A percentile compares a stretch with the other conserved stretches of the same genome.
These are phyloP conservation scores for Haberlea rhodopensis DNA, from an alignment of 257 asterid species.

Conservation along the genomic window DNA sequence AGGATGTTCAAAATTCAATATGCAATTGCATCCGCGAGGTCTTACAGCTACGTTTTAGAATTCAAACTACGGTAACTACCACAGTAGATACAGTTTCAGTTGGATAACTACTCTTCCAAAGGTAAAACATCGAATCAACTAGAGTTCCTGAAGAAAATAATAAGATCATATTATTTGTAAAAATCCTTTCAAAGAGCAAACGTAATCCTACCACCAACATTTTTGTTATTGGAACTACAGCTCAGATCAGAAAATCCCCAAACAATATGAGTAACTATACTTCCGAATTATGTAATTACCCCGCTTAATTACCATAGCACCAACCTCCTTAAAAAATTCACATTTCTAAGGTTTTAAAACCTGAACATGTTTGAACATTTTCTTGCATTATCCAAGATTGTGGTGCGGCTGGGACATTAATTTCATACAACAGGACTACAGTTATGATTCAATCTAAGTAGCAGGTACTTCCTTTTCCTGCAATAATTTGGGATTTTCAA, in stretches of 20 bases:
- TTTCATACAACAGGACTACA: neutral
- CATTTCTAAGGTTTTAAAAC: neutral
- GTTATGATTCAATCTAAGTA: neutral
- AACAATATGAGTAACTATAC: neutral
- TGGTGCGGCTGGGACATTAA: conserved; percentile 1
- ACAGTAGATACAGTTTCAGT: neutral
- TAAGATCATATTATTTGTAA: neutral
- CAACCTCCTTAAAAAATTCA: neutral
- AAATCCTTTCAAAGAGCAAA: neutral
- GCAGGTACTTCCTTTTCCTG: conserved; percentile 14
- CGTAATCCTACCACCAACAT: neutral
- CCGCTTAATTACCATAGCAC: neutral
- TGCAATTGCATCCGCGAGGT: neutral
- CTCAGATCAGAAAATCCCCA: neutral
- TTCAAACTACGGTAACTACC: conserved; percentile 3
- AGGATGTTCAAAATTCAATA: neutral
- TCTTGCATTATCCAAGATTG: conserved; percentile 17
- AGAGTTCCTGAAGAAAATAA: neutral
- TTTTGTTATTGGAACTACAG: neutral
- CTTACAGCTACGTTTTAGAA: neutral
- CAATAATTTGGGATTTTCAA: neutral
- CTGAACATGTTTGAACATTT: conserved; percentile 2
- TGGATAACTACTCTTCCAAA: neutral
- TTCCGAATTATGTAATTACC: conserved; percentile 1
- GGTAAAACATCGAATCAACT: neutral